phyloP scores from a whole-genome alignment of 345 rosid species.

The Rhodamnia argentea region DNA sequence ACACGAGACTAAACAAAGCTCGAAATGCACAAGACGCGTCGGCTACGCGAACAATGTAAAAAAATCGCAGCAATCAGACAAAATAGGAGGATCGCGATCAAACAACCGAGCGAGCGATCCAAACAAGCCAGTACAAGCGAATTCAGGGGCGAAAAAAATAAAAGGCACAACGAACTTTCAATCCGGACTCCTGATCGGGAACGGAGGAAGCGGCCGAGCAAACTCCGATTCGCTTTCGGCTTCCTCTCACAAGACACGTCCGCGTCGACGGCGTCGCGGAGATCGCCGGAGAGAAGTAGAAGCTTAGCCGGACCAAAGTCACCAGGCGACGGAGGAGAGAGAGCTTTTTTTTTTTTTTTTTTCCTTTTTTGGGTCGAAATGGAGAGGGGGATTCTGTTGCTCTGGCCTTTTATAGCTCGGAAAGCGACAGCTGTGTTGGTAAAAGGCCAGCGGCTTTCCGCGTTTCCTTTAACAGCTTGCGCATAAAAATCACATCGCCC shows the following conservation, averaged over 20 bases:
- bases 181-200: neutral
- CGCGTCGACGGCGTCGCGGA: neutral
- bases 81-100: neutral
- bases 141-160: neutral
- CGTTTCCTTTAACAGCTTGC: neutral
- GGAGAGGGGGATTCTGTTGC: neutral
- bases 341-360: too few relatives aligned
- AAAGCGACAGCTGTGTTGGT: neutral
- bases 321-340: neutral
- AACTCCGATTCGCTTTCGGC: neutral
- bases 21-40: neutral
- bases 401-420: neutral
- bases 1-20: neutral
- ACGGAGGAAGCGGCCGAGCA: neutral
- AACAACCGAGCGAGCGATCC: neutral
- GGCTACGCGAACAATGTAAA: neutral
- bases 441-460: neutral
- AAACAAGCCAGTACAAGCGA: conserved; percentile 3
- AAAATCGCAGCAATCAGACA: neutral
- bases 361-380: too few relatives aligned
- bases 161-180: neutral
- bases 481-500: neutral
- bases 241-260: neutral
- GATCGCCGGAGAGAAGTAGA: neutral
- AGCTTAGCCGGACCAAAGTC: neutral